Base-by-base conservation (phyloP, 1,139 yeast genomes). In the Candida sp. region DNA sequence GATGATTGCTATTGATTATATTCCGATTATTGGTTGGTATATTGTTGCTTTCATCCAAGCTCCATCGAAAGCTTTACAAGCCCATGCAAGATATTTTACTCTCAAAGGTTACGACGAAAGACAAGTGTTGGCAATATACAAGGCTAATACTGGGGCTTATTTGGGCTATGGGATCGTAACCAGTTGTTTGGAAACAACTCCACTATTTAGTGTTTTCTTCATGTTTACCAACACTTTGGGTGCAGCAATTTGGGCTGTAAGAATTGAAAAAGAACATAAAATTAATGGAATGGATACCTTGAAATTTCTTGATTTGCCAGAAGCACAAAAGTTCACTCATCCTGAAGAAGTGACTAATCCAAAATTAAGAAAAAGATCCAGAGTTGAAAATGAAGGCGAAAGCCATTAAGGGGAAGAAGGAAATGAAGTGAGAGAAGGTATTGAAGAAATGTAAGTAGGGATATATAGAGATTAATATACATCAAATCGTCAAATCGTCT, bases 211-310 rank as follows among this genome's bases (percentile, higher is more conserved):
- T 29, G 63, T 82, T 15, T 65, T 82, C 38, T 84, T 86, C 55
- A 68, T 77, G 52, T 84, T 83, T 55, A 82, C 93, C 8, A 81
- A 84, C 57, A 77, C 79, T 5, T 68, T 80, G 3, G 93, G 89
- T 2, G 88, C 87, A 4, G 90, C 91, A 0, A 63, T 86, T 34
- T 86, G 93, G 93, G 88, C 75, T 0, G 68, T 68, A 9, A 60
- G 63, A 30, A 58, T 63, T 25, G 71, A 66, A 45, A 47, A 52
- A 42, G 44, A 48, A 27, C 38, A 42, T 15, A 48, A 47, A 22
- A 43, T 43, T 19, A 36, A 23, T 9, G 38, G 38, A 2, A 15
- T 36, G 11, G 38, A 36, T 23, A 36, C 38, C 4, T 36, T 36
- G 32, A 36, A 36, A 21, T 36, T 36, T 4, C 22, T 36, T 5